phyloP scores from a whole-genome alignment of 257 asterid species.

The Solanum dulcamara region DNA sequence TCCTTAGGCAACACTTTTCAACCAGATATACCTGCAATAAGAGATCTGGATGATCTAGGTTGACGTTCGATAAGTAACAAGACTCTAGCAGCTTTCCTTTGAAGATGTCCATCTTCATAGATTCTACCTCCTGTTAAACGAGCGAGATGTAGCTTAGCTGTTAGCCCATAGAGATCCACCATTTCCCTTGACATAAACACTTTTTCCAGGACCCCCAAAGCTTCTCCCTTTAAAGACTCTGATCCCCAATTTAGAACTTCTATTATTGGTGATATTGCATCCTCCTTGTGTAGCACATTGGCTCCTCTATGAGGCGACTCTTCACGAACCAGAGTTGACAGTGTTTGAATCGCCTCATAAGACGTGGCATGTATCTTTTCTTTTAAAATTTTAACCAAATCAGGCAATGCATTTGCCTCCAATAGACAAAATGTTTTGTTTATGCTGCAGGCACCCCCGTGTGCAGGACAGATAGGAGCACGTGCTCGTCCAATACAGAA shows the following conservation, averaged over 20 bases:
- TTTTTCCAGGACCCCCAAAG: slow-evolving; percentile 39
- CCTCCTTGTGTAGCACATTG: slow-evolving; percentile 30
- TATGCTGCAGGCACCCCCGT: slow-evolving; percentile 36
- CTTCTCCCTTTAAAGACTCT: slow-evolving; percentile 41
- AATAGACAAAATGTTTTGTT: slow-evolving; percentile 37
- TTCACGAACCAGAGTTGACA: slow-evolving; percentile 52
- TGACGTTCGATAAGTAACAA: slow-evolving; percentile 38
- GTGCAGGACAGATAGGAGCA: slow-evolving; percentile 25
- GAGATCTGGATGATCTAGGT: slow-evolving; percentile 40
- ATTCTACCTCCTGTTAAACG: slow-evolving; percentile 40
- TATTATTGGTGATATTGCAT: slow-evolving; percentile 25
- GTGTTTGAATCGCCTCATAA: slow-evolving; percentile 54
- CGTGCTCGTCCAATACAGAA: slow-evolving; percentile 11
- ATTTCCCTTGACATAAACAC: slow-evolving; percentile 41
- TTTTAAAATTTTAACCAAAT: slow-evolving; percentile 20
- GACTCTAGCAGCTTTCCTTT: slow-evolving; percentile 47
- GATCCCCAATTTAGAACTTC: slow-evolving; percentile 56
- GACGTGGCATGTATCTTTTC: slow-evolving; percentile 44
- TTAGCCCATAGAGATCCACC: slow-evolving; percentile 34
- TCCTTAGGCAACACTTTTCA: not conserved
- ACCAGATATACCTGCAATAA: slow-evolving; percentile 13
- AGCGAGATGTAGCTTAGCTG: slow-evolving; percentile 25
- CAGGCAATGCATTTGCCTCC: slow-evolving; percentile 38
- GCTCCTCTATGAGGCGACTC: slow-evolving; percentile 51
- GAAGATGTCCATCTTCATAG: slow-evolving; percentile 40